Evolutionary conservation across 2,329 filamentous ascomycete species (phyloP).

Genomic region (Ophidiomyces ophidiicola): DNA sequence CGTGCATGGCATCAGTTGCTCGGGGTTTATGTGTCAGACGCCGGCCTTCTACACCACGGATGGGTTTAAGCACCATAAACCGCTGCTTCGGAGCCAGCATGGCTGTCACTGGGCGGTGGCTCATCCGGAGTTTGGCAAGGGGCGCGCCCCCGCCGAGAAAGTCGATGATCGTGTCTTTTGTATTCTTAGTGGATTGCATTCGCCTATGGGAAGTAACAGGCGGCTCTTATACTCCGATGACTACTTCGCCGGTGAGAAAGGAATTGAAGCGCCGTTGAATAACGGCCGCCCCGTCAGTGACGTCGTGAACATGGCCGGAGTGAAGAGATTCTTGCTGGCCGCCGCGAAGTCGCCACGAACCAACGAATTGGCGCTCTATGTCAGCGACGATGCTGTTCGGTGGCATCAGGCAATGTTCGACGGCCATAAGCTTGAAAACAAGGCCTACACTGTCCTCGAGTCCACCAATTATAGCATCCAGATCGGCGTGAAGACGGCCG

Average conservation of each 20-base stretch:
- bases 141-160: slow-evolving; percentile 46
- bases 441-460: slow-evolving; percentile 84
- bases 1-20: slow-evolving; percentile 58
- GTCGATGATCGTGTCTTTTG: slow-evolving; percentile 67
- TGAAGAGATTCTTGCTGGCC: slow-evolving; percentile 77
- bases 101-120: slow-evolving; percentile 83
- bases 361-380: slow-evolving; percentile 81
- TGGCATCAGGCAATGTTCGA: slow-evolving; percentile 93
- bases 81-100: slow-evolving; percentile 54
- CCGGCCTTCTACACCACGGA: slow-evolving; percentile 64
- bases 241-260: slow-evolving; percentile 53
- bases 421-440: slow-evolving; percentile 68
- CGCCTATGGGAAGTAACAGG: slow-evolving; percentile 59
- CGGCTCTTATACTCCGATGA: slow-evolving; percentile 69
- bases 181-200: slow-evolving; percentile 54
- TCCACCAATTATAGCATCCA: slow-evolving; percentile 97
- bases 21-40: slow-evolving; percentile 51
- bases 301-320: slow-evolving; percentile 65
- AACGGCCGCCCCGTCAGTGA: slow-evolving; percentile 62
- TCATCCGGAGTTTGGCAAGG: slow-evolving; percentile 50
- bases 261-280: slow-evolving; percentile 63
- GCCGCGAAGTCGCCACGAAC: slow-evolving; percentile 69
- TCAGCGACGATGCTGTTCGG: slow-evolving; percentile 66
- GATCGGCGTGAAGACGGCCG: slow-evolving; percentile 72
- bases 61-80: slow-evolving; percentile 60